Base-by-base conservation (phyloP, 1,284 basidiomycete species). In the Fomitiporia mediterranea region DNA sequence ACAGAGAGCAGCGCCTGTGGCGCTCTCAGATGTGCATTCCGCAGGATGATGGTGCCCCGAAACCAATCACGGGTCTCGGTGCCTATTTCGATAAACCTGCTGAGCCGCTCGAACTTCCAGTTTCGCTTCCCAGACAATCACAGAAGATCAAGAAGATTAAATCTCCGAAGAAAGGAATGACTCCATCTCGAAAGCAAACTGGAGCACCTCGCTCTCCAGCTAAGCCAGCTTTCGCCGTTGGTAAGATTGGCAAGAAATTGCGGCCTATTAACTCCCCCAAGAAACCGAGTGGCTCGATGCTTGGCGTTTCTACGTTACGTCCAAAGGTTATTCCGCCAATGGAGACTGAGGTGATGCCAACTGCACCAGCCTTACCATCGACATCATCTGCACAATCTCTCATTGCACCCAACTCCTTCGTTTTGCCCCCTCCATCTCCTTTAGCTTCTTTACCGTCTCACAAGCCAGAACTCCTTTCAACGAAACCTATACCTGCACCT, bases 71-170 rank as follows among this genome's bases (percentile, higher is more conserved):
- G n/a, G 57, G 53, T 35, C 60, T 55, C 62, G 55, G 34, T 38
- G 39, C 53, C 35, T 59, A 61, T 35, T 60, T 61, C 35, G 49
- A 56, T 27, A 47, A 42, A 43, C 38, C 50, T 9, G 54, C 49
- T 38, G 54, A 48, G 27, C 56, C 62, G 13, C 64, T 62, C 46
- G 34, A 58, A 6, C 35, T 34, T 23, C 44, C 38, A 37, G 25
- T 19, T 25, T 52, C 28, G 28, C 47, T 55, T 13, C 57, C 57
- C 7, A 52, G 48, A n/a, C 63, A 65, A 13, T 60, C 63, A 7
- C 61, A 62, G 17, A 63, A 59, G 34, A n/a, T 25, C 53, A 60
- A 60, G 47, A 71, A 65, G 30, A 75, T 76, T 35, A 75, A 73
- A 60, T 72, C 69, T 0, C 71, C 73, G 17, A 67, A 66, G 38